Conservation (phyloP, 768 basidiomycete genomes). For the Coprinellus micaceus region DNA sequence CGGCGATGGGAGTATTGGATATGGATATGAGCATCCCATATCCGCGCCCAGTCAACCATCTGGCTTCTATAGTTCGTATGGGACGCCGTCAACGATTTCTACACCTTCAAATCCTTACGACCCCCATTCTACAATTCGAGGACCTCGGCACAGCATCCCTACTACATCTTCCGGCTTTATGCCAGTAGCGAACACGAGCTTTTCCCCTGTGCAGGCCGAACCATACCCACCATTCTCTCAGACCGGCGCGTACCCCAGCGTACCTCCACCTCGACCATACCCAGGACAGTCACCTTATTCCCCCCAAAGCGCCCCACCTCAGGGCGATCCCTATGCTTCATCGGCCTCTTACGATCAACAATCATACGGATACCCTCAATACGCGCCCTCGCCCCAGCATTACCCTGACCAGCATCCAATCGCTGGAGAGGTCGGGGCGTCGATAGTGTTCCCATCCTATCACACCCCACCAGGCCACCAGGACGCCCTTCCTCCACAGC, state of each 20-base stretch:
- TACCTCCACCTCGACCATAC: constrained; percentile 34
- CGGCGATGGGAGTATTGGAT: constrained; percentile 28
- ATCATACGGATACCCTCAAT: constrained; percentile 33
- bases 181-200: constrained; percentile 45
- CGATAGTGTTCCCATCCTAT: constrained; percentile 23
- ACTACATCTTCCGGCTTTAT: constrained; percentile 66
- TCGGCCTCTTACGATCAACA: constrained; percentile 35
- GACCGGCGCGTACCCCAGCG: constrained; percentile 26
- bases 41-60: constrained; percentile 35
- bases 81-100: constrained; percentile 20
- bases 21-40: constrained; percentile 37
- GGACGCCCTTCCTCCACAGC: constrained; percentile 29
- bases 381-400: constrained; percentile 31
- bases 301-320: constrained; percentile 23
- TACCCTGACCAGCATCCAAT: constrained; percentile 34
- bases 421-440: constrained; percentile 22
- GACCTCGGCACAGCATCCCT: constrained; percentile 67
- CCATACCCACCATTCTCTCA: constrained; percentile 37
- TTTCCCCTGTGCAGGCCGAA: constrained; percentile 30
- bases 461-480: constrained; percentile 21
- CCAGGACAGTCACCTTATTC: constrained; percentile 20
- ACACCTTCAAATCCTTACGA: constrained; percentile 41
- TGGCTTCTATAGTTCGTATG: constrained; percentile 23
- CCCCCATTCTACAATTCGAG: constrained; percentile 35
- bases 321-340: constrained; percentile 21